Base-by-base conservation (phyloP, 257 asterid species). In the Perilla frutescens region DNA sequence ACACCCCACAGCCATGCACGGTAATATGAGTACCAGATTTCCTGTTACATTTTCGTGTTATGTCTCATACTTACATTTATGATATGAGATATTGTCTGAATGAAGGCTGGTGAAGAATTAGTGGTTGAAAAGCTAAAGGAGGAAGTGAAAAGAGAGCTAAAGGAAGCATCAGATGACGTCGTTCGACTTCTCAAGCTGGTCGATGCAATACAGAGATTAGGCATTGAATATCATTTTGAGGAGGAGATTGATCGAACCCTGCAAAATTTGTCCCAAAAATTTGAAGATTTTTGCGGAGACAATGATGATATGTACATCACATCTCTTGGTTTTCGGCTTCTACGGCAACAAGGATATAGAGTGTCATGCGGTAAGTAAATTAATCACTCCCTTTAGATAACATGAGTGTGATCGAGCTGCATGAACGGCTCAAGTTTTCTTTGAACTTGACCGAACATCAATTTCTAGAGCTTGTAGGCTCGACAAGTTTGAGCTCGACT, bases 171-270 rank as follows among this genome's bases (percentile, higher is more conserved):
- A 26, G 8, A 48, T 4, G 57, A 63, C 41, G 60, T 72, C 39
- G 31, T 47, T 7, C 12, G 31, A 29, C 71, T 64, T 7, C 51
- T 81, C n/a, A 50, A 57, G 9, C 29, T 77, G 49, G 66, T 77
- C 10, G 77, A 81, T 58, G 66, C 80, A 14, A 64, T 81, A 53
- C 84, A 72, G 65, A 58, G 79, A 6, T 20, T 81, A 43, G 87
- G 87, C 43, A 8, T 85, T 3, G 79, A 66, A 3, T 72, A 81
- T 50, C 81, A 61, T 53, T 80, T 80, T 10, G 73, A 76, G 15
- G 62, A 36, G 66, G 81, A 80, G 39, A 62, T 80, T 36, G 73
- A 68, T 29, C 56, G 15, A 45, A 58, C 70, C 7, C 14, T 81
- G 73, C 49, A 61, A 11, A 20, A 39, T 7, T 36, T 76, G 29